Conservation (phyloP, 1,284 basidiomycete genomes). For the Peniophora sp. region DNA sequence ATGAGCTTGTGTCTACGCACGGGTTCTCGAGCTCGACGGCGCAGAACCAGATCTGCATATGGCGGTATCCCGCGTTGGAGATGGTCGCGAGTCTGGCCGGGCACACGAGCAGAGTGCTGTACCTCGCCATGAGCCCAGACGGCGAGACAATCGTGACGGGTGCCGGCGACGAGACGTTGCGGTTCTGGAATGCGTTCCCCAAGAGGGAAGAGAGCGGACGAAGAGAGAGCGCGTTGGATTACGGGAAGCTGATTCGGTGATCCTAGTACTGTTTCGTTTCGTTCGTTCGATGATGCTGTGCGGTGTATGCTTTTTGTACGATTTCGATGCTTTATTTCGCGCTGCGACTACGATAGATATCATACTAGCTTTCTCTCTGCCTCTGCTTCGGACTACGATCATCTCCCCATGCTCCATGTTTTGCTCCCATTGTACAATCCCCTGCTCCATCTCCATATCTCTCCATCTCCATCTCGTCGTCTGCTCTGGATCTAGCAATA, state of each 20-base stretch:
- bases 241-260: constrained; percentile 53
- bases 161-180: constrained; percentile 93
- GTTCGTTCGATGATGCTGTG: too few relatives aligned
- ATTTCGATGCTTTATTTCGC: too few relatives aligned
- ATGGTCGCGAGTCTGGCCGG: constrained; percentile 94
- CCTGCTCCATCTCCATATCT: too few relatives aligned
- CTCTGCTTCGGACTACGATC: too few relatives aligned
- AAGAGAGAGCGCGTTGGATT: constrained; percentile 50
- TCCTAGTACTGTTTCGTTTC: too few relatives aligned
- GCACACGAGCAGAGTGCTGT: constrained; percentile 91
- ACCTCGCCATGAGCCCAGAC: constrained; percentile 94
- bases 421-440: too few relatives aligned
- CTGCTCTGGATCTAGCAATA: too few relatives aligned
- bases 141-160: constrained; percentile 98
- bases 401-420: too few relatives aligned
- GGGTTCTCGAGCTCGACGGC: constrained; percentile 91
- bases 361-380: too few relatives aligned
- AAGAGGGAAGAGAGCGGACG: constrained; percentile 46
- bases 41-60: constrained; percentile 97
- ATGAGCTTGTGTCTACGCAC: constrained; percentile 96
- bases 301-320: too few relatives aligned
- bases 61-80: constrained; percentile 90
- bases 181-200: constrained; percentile 94
- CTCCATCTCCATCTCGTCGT: too few relatives aligned
- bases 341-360: too few relatives aligned